Conservation (phyloP, 148 eudicot species). For the Fagopyrum esculentum region DNA sequence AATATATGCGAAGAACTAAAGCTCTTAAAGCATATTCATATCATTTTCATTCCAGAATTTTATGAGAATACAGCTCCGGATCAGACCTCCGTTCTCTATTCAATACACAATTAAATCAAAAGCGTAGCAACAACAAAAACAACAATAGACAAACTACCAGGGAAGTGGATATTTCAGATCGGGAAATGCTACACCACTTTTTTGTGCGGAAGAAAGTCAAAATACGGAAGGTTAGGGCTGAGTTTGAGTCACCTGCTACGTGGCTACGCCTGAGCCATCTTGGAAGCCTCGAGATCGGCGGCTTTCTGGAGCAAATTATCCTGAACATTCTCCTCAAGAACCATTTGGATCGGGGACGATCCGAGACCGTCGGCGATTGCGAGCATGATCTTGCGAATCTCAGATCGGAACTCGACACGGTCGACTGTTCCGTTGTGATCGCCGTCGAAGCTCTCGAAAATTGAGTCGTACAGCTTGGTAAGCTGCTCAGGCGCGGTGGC, state of each 20-base stretch:
- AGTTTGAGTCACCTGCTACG: not conserved
- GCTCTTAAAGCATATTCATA: no score
- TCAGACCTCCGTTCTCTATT: not conserved
- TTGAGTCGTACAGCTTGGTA: slow-evolving; percentile 31
- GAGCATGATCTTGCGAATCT: slow-evolving; percentile 38
- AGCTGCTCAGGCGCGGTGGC: slow-evolving; percentile 25
- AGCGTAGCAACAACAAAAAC: no score
- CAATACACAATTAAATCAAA: not conserved
- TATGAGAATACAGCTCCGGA: not conserved
- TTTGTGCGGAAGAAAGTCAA: not conserved
- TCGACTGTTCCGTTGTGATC: slow-evolving; percentile 32
- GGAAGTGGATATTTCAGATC: not conserved
- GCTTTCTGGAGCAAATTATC: slow-evolving; percentile 32
- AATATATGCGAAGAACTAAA: no score
- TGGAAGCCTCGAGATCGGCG: slow-evolving; percentile 40
- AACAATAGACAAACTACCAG: not conserved
- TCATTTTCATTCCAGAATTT: no score
- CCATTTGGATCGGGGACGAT: slow-evolving; percentile 33
- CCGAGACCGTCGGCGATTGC: slow-evolving; percentile 47
- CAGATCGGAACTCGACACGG: slow-evolving; percentile 24
- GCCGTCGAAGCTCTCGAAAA: slow-evolving; percentile 33
- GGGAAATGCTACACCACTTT: not conserved
- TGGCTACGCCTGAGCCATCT: slow-evolving; percentile 12
- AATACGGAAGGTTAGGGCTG: not conserved
- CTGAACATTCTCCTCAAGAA: slow-evolving; percentile 22